Base-by-base conservation (phyloP, 805 yeast species). In the Candida multigemmis region DNA sequence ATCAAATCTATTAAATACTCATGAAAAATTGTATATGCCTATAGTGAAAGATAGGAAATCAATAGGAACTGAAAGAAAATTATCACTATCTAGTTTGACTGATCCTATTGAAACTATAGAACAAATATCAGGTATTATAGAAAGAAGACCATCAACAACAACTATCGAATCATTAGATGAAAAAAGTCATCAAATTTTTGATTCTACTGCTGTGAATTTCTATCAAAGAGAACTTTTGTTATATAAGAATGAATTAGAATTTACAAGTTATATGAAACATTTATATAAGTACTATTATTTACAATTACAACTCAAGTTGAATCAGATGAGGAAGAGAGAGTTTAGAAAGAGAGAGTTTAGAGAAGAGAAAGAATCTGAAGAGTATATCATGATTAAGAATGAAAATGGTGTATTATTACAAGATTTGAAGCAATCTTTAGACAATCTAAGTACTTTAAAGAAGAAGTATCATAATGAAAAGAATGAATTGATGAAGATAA, bases 161-260 rank as follows among this genome's bases (percentile, higher is more conserved):
- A n/a, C n/a, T n/a, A n/a, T n/a, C n/a, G n/a, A n/a, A n/a, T n/a
- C n/a, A n/a, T n/a, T n/a, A n/a, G n/a, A n/a, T n/a, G n/a, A n/a
- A n/a, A n/a, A n/a, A n/a, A n/a, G n/a, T n/a, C 16, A 16, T 23
- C 26, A 16, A 23, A 15, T 16, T 20, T 10, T 4, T 7, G 12
- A 16, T n/a, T 34, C 27, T 7, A 49, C 48, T 4, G 42, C 55
- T 0, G 25, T 65, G 9, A 67, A 66, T 20, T 73, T 63, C 36
- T 74, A 68, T 33, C 70, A 70, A 29, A 55, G 83, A 30, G 83
- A 78, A 40, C 50, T 76, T 10, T 44, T 77, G 29, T 53, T 77
- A 19, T 39, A 63, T 32, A 64, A 65, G 27, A 78, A 77, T 44
- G 85, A 77, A 42, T 52, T 74, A 20, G 78, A 74, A 25, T 77